phyloP scores from a whole-genome alignment of 345 rosid species.

The Mercurialis annua region DNA sequence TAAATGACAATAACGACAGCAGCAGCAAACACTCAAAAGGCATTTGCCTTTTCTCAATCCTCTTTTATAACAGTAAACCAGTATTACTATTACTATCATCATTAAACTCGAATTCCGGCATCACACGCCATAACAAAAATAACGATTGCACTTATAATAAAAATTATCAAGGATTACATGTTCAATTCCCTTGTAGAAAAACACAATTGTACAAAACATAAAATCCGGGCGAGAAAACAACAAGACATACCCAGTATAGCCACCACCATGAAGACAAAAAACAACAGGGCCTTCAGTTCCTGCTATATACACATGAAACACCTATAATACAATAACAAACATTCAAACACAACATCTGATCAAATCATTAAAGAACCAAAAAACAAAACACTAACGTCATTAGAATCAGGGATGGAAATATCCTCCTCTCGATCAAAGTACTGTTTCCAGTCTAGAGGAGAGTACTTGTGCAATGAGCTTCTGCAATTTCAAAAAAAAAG shows the following conservation, averaged over 20 bases:
- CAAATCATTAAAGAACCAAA: not conserved
- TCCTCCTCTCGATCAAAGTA: conserved; percentile 82
- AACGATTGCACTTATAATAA: too few species aligned
- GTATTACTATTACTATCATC: too few species aligned
- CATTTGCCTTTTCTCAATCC: too few species aligned
- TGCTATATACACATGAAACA: conserved; percentile 84
- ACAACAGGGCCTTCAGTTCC: conserved; percentile 90
- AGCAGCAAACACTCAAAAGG: too few species aligned
- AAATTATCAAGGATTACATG: too few species aligned
- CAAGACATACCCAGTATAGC: conserved; percentile 70
- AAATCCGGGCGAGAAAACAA: not conserved
- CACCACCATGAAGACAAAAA: conserved; percentile 93
- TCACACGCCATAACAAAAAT: too few species aligned
- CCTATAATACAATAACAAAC: conserved; percentile 45
- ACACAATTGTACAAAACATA: not conserved
- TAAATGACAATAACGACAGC: too few species aligned
- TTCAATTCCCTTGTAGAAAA: not conserved
- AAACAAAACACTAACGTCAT: conserved; percentile 50
- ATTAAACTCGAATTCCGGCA: too few species aligned
- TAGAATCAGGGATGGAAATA: conserved; percentile 54
- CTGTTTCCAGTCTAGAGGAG: conserved; percentile 64
- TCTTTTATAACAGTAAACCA: too few species aligned
- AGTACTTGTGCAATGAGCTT: conserved; percentile 47
- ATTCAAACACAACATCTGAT: conserved; percentile 22
- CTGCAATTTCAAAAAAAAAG: conserved; percentile 20